Conservation (phyloP, 1,139 yeast species). For the Meyerozyma sp. region DNA sequence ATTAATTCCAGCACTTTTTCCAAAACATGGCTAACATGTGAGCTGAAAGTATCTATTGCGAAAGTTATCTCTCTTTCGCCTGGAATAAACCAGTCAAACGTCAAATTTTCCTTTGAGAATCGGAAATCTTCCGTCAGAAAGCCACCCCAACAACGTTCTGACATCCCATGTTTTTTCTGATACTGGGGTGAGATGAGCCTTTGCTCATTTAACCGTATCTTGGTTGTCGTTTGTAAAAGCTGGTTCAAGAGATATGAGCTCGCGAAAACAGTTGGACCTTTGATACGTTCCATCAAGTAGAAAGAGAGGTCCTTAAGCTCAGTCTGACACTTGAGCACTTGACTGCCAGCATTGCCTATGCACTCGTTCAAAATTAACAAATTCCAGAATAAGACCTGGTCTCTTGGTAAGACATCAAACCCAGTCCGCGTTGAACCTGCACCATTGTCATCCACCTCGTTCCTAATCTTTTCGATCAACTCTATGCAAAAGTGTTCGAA, state of each 20-base stretch:
- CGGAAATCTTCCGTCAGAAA: conserved; percentile 48
- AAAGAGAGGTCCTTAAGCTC: conserved; percentile 49
- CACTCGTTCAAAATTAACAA: conserved; percentile 67
- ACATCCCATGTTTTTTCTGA: conserved; percentile 25
- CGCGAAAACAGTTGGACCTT: conserved; percentile 57
- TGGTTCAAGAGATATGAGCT: conserved; percentile 56
- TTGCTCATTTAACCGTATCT: conserved; percentile 51
- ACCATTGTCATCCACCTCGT: conserved; percentile 74
- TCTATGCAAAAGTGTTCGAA: conserved; percentile 42
- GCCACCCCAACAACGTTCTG: conserved; percentile 67
- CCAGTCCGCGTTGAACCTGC: conserved; percentile 78
- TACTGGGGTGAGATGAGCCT: conserved; percentile 45
- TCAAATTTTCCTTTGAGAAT: conserved; percentile 36
- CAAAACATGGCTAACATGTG: conserved; percentile 42
- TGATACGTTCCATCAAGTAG: conserved; percentile 51
- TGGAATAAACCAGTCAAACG: conserved; percentile 77
- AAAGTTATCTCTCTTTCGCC: conserved; percentile 47
- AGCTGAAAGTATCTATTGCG: conserved; percentile 57
- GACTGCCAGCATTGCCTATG: conserved; percentile 60
- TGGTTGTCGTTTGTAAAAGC: conserved; percentile 58
- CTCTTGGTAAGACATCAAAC: conserved; percentile 67
- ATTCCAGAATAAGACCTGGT: conserved; percentile 72
- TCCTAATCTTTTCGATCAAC: conserved; percentile 49
- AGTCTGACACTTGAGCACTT: conserved; percentile 38
- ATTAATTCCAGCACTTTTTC: conserved; percentile 37